A percentile compares a stretch with the other conserved stretches of the same genome.
Conservation (phyloP, 2,329 filamentous ascomycete genomes). For the Trichophyton schoenleinii region DNA sequence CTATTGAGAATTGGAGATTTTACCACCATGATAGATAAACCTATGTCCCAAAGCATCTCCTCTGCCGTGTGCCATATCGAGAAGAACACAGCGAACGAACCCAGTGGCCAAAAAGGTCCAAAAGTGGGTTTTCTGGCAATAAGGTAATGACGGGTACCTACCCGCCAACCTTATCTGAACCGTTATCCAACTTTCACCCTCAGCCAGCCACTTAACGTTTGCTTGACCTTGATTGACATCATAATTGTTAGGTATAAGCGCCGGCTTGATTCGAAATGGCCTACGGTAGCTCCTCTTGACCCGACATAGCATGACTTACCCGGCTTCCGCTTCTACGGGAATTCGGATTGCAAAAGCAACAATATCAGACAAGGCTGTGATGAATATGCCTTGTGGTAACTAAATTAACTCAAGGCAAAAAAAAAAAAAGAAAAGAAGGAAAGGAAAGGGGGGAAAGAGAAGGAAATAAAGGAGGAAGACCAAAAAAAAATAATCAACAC, state of each 20-base stretch:
- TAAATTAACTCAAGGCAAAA: slow-evolving; percentile 10
- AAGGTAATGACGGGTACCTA: not conserved
- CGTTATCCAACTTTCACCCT: not conserved
- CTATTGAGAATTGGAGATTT: not conserved
- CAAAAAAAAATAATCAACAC: not conserved
- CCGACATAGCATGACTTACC: slow-evolving; percentile 10
- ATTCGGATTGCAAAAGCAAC: slow-evolving; percentile 17
- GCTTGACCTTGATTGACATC: not conserved
- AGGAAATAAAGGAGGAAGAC: not conserved
- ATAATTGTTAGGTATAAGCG: not conserved
- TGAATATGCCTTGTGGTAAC: slow-evolving; percentile 11
- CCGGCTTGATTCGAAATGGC: no score
- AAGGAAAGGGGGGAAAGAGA: not conserved
- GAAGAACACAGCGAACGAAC: not conserved
- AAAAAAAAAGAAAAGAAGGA: not conserved
- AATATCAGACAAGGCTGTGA: slow-evolving; percentile 14
- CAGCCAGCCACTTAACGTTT: not conserved
- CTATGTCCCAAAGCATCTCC: no score
- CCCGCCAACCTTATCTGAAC: not conserved
- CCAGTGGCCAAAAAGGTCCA: not conserved
- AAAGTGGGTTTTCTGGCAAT: not conserved
- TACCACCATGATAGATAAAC: not conserved
- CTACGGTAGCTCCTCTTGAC: no score
- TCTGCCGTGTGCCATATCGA: not conserved
- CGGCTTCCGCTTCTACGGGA: slow-evolving; percentile 15